Evolutionary conservation across 2,329 filamentous ascomycete species (phyloP).

Genomic region (Torrubiella hemipterigena): DNA sequence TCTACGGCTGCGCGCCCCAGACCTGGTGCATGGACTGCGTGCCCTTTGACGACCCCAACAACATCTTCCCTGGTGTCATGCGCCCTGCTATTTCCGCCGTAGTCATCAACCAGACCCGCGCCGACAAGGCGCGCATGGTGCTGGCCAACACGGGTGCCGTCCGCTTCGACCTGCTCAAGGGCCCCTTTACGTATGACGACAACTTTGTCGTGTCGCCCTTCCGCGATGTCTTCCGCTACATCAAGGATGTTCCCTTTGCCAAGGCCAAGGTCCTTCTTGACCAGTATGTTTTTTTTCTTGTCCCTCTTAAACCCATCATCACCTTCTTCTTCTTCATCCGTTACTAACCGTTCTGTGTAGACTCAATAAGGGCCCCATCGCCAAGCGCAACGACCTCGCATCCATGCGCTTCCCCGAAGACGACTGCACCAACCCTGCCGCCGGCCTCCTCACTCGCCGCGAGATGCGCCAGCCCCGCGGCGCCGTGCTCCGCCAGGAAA

Average conservation of each 20-base stretch:
- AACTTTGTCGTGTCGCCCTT: conserved; percentile 46
- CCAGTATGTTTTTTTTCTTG: conserved; percentile 14
- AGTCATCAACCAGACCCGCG: conserved; percentile 39
- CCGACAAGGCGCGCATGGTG: conserved; percentile 38
- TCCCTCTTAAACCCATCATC: too few species aligned
- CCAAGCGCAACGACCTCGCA: conserved; percentile 22
- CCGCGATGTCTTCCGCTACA: conserved; percentile 37
- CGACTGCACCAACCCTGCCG: conserved; percentile 34
- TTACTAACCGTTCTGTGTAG: conserved; percentile 6
- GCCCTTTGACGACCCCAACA: conserved; percentile 37
- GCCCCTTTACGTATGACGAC: conserved; percentile 44
- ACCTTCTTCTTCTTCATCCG: background rate
- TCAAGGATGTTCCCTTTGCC: conserved; percentile 37
- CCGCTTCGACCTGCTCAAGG: conserved; percentile 50
- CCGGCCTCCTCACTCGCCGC: conserved; percentile 12
- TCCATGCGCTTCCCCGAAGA: conserved; percentile 25
- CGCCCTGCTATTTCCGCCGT: conserved; percentile 34
- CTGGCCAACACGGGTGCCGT: conserved; percentile 49
- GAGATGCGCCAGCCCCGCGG: conserved; percentile 17
- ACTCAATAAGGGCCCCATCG: conserved; percentile 29
- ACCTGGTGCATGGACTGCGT: conserved; percentile 47
- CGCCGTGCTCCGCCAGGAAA: conserved; percentile 35
- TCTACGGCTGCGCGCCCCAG: conserved; percentile 48
- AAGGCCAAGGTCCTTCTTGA: conserved; percentile 23
- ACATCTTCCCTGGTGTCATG: conserved; percentile 40